A percentile compares a stretch with the other conserved stretches of the same genome.
Conservation (phyloP, 495 filamentous ascomycete genomes). For the Rhizodiscina lignyota region DNA sequence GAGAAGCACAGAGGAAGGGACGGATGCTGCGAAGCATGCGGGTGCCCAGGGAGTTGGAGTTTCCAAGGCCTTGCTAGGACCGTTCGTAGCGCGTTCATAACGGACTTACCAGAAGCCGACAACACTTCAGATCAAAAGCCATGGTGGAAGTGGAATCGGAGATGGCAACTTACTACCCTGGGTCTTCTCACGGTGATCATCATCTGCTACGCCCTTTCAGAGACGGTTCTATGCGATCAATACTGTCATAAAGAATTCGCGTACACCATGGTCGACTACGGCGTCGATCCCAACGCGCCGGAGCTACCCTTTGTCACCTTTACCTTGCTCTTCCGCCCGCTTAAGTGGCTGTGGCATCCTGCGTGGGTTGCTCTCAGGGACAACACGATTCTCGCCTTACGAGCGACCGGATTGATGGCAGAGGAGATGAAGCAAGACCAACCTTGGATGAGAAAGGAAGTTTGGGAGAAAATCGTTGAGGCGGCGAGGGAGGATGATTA, state of each 20-base stretch:
- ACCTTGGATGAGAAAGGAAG: no score
- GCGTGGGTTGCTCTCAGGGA: no score
- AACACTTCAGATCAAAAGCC: background rate
- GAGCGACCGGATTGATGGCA: no score
- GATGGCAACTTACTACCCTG: background rate
- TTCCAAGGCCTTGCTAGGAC: background rate
- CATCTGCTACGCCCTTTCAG: background rate
- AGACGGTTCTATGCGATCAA: conserved; percentile 2
- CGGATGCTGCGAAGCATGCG: conserved; percentile 6
- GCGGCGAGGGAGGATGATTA: no score
- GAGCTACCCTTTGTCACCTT: conserved; percentile 9
- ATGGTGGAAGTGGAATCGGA: background rate
- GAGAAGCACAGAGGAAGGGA: conserved; percentile 2
- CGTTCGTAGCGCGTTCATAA: background rate
- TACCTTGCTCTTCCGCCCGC: conserved; percentile 5
- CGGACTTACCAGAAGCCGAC: background rate
- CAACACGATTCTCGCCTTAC: no score
- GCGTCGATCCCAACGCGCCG: conserved; percentile 10
- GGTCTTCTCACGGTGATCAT: background rate
- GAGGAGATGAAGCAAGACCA: no score
- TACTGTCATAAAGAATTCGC: conserved; percentile 11
- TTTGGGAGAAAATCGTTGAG: no score
- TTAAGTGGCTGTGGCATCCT: conserved; percentile 5
- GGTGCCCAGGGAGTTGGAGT: conserved; percentile 1
- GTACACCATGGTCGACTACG: conserved; percentile 5